Conservation (phyloP, 2,329 filamentous ascomycete genomes). For the Penicillium sp. region DNA sequence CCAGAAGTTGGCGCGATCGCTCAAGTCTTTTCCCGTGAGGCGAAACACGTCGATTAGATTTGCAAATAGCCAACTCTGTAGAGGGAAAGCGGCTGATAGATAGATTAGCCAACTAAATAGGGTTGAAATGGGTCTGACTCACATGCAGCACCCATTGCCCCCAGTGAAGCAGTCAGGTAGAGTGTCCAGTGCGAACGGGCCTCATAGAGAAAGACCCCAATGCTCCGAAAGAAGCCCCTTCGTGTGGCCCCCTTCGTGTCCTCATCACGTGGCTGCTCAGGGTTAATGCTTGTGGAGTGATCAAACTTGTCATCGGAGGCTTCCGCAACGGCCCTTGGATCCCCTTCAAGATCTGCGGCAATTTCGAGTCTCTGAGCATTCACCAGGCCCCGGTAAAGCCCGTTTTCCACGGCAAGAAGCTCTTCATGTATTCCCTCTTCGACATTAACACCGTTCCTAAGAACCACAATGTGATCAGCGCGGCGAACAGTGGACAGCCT, state of each 20-base stretch:
- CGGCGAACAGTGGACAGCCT: slow-evolving; percentile 90
- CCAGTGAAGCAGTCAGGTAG: background rate
- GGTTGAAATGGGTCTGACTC: background rate
- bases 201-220: background rate
- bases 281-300: background rate
- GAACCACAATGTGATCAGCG: slow-evolving; percentile 94
- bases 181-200: background rate
- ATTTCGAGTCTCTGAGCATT: background rate
- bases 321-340: background rate
- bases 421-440: slow-evolving; percentile 85
- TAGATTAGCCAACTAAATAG: background rate
- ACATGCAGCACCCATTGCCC: background rate
- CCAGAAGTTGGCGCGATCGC: background rate
- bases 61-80: background rate
- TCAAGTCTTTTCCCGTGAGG: background rate
- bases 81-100: background rate
- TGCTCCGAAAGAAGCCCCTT: background rate
- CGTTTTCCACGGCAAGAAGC: background rate
- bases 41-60: background rate
- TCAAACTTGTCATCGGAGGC: background rate
- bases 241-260: background rate
- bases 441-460: slow-evolving; percentile 77
- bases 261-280: background rate
- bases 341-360: background rate
- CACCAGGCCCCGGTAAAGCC: background rate